A percentile compares a stretch with the other conserved stretches of the same genome.
phyloP scores from a whole-genome alignment of 495 filamentous ascomycete species.

The Thermothielavioides terrestris region DNA sequence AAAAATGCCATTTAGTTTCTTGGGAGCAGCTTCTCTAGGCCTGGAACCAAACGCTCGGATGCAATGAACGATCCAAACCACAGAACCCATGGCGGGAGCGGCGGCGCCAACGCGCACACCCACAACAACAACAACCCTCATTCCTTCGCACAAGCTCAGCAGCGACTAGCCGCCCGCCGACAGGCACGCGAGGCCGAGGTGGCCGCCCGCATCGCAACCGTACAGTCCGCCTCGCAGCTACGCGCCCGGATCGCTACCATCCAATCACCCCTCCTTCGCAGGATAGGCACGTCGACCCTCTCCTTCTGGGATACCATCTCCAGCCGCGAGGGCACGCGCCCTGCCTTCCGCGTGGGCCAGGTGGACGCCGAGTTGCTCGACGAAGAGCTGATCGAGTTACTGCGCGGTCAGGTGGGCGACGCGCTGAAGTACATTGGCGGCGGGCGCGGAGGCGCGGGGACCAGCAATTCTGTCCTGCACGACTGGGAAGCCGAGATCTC shows the following conservation, averaged over 20 bases:
- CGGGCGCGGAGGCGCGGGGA: conserved; percentile 43
- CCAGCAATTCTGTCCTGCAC: conserved; percentile 39
- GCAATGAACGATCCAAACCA: conserved; percentile 6
- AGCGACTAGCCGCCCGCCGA: conserved; percentile 71
- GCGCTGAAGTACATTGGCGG: conserved; percentile 76
- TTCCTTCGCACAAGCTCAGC: conserved; percentile 78
- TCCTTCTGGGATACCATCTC: conserved; percentile 61
- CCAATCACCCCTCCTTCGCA: conserved; percentile 54
- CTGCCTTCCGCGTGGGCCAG: conserved; percentile 89
- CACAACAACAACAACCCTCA: conserved; percentile 5
- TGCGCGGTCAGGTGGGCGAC: conserved; percentile 82
- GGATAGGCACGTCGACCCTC: conserved; percentile 47
- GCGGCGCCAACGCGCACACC: not conserved
- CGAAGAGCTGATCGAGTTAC: conserved; percentile 78
- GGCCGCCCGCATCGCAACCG: conserved; percentile 46
- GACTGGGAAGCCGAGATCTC: conserved; percentile 84
- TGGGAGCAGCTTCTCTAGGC: not conserved
- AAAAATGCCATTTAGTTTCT: not conserved
- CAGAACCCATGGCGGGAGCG: not conserved
- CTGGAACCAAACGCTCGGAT: not conserved
- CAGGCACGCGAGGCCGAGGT: conserved; percentile 57
- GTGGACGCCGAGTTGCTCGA: conserved; percentile 94
- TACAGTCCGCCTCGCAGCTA: conserved; percentile 50
- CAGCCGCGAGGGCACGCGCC: conserved; percentile 68
- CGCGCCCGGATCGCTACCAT: conserved; percentile 48